phyloP scores from a whole-genome alignment of 352 stramenopile genomes.

The Saprolegnia parasitica region DNA sequence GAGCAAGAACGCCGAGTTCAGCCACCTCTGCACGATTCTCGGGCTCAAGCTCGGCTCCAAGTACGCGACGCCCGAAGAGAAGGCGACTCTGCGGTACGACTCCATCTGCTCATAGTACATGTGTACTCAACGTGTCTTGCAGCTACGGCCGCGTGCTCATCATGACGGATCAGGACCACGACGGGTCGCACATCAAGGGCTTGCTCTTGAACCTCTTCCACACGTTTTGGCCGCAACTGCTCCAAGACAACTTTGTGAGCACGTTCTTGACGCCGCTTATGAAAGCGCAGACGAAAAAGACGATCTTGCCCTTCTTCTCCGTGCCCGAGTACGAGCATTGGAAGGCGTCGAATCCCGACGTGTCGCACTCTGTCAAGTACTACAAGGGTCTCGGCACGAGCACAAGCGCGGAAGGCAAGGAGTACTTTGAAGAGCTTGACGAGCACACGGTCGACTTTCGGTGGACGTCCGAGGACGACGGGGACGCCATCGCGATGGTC shows the following conservation, averaged over 20 bases:
- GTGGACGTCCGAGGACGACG: slow-evolving; percentile 63
- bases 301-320: slow-evolving; percentile 93
- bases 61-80: slow-evolving; percentile 85
- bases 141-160: slow-evolving; percentile 98
- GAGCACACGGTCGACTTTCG: slow-evolving; percentile 92
- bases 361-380: slow-evolving; percentile 97
- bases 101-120: background rate
- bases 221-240: slow-evolving; percentile 96
- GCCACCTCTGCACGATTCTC: slow-evolving; percentile 96
- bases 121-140: background rate
- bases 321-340: slow-evolving; percentile 96
- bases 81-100: slow-evolving; percentile 30
- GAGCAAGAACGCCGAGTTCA: slow-evolving; percentile 96
- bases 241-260: slow-evolving; percentile 86
- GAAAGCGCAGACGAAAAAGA: slow-evolving; percentile 86
- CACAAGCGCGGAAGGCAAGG: slow-evolving; percentile 94
- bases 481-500: slow-evolving; percentile 97
- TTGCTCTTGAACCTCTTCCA: slow-evolving; percentile 99
- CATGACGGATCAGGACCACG: slow-evolving; percentile 99
- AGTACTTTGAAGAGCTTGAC: slow-evolving; percentile 97
- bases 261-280: slow-evolving; percentile 98
- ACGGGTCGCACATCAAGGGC: slow-evolving; percentile 99
- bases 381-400: slow-evolving; percentile 99
- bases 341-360: slow-evolving; percentile 63
- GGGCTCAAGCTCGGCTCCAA: slow-evolving; percentile 94